Evolutionary conservation across 331 rosid species (phyloP), one percentile per base, ranked within the genome.

Genomic region (Phaseolus coccineus): DNA sequence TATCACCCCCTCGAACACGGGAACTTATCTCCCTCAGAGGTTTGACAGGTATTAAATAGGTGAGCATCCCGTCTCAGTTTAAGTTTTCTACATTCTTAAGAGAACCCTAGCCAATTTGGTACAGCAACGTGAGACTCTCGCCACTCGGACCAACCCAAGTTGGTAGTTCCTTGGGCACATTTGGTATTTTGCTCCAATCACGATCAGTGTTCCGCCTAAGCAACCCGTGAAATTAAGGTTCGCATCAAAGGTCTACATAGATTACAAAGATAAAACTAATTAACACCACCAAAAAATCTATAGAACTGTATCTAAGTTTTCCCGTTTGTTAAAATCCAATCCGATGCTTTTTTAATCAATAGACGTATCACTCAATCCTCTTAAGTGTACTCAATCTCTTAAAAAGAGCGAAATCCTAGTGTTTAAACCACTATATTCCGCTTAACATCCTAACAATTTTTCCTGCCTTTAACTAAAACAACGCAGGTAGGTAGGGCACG

Each of bases 401-500:
- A 0, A 28, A 31, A 28, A 3, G 31, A 12, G 39, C 4, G 3
- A 61, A 30, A 30, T 61, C 67, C 40, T 30, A 61, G 40, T 0
- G 46, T 28, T 5, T 50, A 25, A 61, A 61, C 22, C 61, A 69
- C 61, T 42, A 31, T 3, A 40, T 3, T 37, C 9, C 9, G 42
- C 42, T 3, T 25, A 9, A 53, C 30, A 74, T 65, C 15, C 24
- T 42, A 3, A 8, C 8, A 61, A 61, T 5, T 14, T 19, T 3
- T n/a, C 31, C 33, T 42, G 31, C 13, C 7, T 47, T 4, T 19
- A 53, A 59, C 72, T 56, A 67, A 15, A 42, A 72, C 80, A 53
- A 65, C 8, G 28, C 30, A 0, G 3, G 71, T 33, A 35, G 69
- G 50, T 12, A 46, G 3, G 16, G 4, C 51, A 46, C 51, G 51